These are phyloP conservation scores for Rhodomyrtus psidioides DNA, from an alignment of 441 rosid genomes.

Conservation along the genomic window DNA sequence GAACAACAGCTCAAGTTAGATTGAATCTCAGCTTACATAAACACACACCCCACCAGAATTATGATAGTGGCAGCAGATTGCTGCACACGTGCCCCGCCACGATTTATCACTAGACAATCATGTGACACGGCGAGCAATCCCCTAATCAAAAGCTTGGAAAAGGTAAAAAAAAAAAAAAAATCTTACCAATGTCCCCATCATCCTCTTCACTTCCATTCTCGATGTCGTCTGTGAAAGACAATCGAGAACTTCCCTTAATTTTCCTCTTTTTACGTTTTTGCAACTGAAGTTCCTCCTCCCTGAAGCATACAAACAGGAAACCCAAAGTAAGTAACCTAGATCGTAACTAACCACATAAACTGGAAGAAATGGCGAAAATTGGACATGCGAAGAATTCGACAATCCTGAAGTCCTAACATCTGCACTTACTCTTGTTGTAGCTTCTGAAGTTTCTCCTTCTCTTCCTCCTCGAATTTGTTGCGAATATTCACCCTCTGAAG, in stretches of 20 bases:
- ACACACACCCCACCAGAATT: neutral
- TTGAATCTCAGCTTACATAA: neutral
- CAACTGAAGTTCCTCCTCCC: constrained; percentile 86
- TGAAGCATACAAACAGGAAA: constrained; percentile 7
- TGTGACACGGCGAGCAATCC: neutral
- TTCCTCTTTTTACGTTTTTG: constrained; percentile 89
- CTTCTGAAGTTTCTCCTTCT: constrained; percentile 91
- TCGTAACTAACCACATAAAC: neutral
- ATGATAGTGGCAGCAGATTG: neutral
- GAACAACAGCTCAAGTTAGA: neutral
- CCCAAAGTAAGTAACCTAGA: neutral
- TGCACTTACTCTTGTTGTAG: constrained; percentile 78
- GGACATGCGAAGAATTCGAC: neutral
- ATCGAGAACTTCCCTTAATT: constrained; percentile 60
- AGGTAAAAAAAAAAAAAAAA: neutral
- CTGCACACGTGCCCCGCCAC: neutral
- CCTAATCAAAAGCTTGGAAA: neutral
- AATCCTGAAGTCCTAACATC: neutral
- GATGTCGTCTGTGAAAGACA: constrained; percentile 83
- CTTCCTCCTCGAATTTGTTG: constrained; percentile 90
- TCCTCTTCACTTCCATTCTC: constrained; percentile 79
- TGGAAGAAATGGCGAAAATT: neutral
- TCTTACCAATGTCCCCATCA: constrained; percentile 47
- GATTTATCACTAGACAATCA: neutral
- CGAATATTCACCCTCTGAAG: constrained; percentile 84